Evolutionary conservation across 345 rosid species (phyloP), one percentile per base, ranked within the genome.

Genomic region (Eucalyptus curtisii): DNA sequence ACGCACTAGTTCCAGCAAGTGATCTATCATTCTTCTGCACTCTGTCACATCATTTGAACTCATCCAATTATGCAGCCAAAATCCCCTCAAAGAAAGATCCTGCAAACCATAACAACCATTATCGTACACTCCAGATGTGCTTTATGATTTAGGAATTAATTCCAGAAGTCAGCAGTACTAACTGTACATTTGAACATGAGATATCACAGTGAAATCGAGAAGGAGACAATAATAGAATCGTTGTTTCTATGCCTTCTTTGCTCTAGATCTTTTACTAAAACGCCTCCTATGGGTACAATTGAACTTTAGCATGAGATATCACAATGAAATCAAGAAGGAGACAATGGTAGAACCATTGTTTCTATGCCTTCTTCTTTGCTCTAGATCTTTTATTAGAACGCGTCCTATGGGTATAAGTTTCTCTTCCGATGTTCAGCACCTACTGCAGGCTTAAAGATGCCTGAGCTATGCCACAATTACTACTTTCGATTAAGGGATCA

Each of bases 211-310:
- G 27, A 76, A 20, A 40, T 37, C 14, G 5, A 40, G 25, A 6
- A 37, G 82, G 47, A 76, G 27, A 37, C 82, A 37, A 37, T 37
- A 37, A 4, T 71, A 10, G 82, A 37, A 37, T 2, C 25, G 4
- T 71, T 71, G 82, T 20, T 68, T 68, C 81, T 68, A 68, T 17
- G 44, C 25, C 81, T 31, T 59, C 66, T 27, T 33, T 17, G 7
- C 44, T 33, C 81, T 68, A 33, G 81, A 68, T 68, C 25, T 68
- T 68, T 55, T 55, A 68, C 81, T 33, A 33, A 33, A 68, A 33
- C 44, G 5, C 24, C 44, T 68, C 81, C 81, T 3, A 49, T 49
- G 57, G 87, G 86, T 96, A 97, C 99, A 66, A 66, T 66, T 19
- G 25, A 68, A 68, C 80, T 37, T 42, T 33, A 19, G 81, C 81